Evolutionary conservation across 2,329 filamentous ascomycete species (phyloP), one percentile per base, ranked within the genome.

Genomic region (Neonectria ditissima): DNA sequence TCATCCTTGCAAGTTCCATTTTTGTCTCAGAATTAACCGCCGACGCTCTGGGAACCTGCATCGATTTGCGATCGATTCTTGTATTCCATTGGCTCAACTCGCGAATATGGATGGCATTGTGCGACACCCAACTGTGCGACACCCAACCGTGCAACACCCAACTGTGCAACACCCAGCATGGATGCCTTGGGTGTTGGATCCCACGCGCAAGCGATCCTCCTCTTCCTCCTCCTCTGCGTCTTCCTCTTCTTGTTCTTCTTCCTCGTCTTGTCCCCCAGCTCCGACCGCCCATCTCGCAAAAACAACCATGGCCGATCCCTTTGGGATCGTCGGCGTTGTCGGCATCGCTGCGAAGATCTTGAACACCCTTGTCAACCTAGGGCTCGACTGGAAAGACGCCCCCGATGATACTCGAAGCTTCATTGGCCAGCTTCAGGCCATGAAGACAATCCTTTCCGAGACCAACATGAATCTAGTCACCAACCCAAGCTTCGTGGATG

Each of bases 371-470:
- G 24, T 60, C 14, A 13, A 43, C 9, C 28, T 60, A 1, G 58
- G 51, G 11, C 43, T 60, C 2, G 43, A 55, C 34, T 32, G 47
- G 41, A 60, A 60, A 13, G 26, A 34, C 18, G 58, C 48, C 10
- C 58, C 58, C 8, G 8, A n/a, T 11, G 58, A 60, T 6, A 37
- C 43, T 11, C 58, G 37, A 48, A 24, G 26, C 10, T 55, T 60
- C 16, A 37, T 60, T 13, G 26, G 26, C 26, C 50, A 55, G 44
- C 58, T 60, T n/a, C 58, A 60, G 44, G 32, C 43, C n/a, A 24
- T 60, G 14, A 62, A 62, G n/a, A 62, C 59, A 16, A 26, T 10
- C 16, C 26, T 57, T 6, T 56, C 53, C n/a, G 59, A 62, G n/a
- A 62, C 59, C 34, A 39, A 57, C 52, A 55, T 28, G 6, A 62